phyloP scores from a whole-genome alignment of 2,329 filamentous ascomycete genomes.

The Aspergillus alliaceus region DNA sequence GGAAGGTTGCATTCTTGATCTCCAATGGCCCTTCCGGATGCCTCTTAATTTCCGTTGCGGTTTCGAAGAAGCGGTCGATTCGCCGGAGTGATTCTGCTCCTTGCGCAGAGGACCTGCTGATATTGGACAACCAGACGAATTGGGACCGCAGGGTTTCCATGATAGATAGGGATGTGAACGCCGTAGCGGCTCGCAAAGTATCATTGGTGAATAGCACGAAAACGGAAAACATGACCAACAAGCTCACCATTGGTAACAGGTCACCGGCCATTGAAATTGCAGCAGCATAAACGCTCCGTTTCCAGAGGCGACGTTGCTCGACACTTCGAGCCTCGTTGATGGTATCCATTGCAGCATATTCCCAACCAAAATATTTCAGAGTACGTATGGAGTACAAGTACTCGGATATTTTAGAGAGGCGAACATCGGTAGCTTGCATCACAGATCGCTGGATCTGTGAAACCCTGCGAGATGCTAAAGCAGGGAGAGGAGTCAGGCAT shows the following conservation, averaged over 20 bases:
- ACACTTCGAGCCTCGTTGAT: slow-evolving; percentile 51
- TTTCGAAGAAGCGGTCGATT: slow-evolving; percentile 57
- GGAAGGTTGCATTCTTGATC: slow-evolving; percentile 50
- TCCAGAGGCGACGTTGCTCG: slow-evolving; percentile 59
- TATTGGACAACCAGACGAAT: slow-evolving; percentile 51
- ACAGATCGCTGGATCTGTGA: slow-evolving; percentile 53
- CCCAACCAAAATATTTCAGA: slow-evolving; percentile 64
- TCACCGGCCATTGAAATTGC: slow-evolving; percentile 52
- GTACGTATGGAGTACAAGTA: slow-evolving; percentile 59
- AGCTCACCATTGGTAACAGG: slow-evolving; percentile 52
- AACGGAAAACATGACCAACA: slow-evolving; percentile 56
- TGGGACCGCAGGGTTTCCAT: slow-evolving; percentile 56
- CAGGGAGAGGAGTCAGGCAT: slow-evolving; percentile 51
- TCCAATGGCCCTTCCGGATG: slow-evolving; percentile 53
- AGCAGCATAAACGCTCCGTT: slow-evolving; percentile 46
- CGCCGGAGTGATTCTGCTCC: slow-evolving; percentile 52
- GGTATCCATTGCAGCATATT: slow-evolving; percentile 53
- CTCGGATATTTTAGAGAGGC: slow-evolving; percentile 59
- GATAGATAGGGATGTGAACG: slow-evolving; percentile 58
- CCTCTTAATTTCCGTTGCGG: slow-evolving; percentile 48
- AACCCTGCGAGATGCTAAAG: slow-evolving; percentile 53
- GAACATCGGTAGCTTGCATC: slow-evolving; percentile 56
- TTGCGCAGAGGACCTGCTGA: slow-evolving; percentile 46
- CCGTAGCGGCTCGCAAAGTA: slow-evolving; percentile 56
- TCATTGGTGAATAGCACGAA: slow-evolving; percentile 51